phyloP scores from a whole-genome alignment of 2,329 filamentous ascomycete species.

The Botrytis aclada region DNA sequence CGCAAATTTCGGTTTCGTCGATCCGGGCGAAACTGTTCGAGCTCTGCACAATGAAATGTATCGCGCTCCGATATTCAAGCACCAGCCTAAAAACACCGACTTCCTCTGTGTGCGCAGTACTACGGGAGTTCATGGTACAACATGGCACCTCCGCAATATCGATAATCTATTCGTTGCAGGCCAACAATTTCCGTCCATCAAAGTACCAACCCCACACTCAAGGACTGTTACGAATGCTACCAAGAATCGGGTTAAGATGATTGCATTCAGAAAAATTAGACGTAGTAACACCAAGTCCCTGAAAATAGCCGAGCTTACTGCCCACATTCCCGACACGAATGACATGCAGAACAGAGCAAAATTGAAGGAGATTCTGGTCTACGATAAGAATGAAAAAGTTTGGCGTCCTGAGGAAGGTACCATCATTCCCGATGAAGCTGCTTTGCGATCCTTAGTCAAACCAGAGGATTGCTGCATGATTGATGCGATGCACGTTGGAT shows the following conservation, averaged over 20 bases:
- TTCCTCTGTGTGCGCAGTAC: constrained; percentile 83
- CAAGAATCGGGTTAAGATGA: constrained; percentile 95
- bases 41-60: constrained; percentile 96
- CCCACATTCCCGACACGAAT: constrained; percentile 86
- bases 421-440: constrained; percentile 72
- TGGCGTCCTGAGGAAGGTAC: constrained; percentile 78
- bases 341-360: constrained; percentile 96
- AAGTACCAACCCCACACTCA: constrained; percentile 90
- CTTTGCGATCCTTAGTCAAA: constrained; percentile 83
- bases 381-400: constrained; percentile 77
- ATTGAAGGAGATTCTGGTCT: constrained; percentile 92
- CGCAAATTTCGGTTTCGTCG: constrained; percentile 88
- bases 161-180: constrained; percentile 90
- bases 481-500: constrained; percentile 94
- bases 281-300: constrained; percentile 68
- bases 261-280: constrained; percentile 83
- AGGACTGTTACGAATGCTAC: constrained; percentile 94
- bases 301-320: constrained; percentile 80
- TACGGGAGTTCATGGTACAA: constrained; percentile 72
- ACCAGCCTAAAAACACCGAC: constrained; percentile 72
- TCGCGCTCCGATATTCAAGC: constrained; percentile 87
- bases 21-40: constrained; percentile 84
- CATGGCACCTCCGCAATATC: constrained; percentile 82
- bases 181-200: constrained; percentile 86
- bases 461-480: constrained; percentile 93